These are phyloP conservation scores for Russula olivacea DNA, from an alignment of 768 basidiomycete genomes.

Conservation along the genomic window DNA sequence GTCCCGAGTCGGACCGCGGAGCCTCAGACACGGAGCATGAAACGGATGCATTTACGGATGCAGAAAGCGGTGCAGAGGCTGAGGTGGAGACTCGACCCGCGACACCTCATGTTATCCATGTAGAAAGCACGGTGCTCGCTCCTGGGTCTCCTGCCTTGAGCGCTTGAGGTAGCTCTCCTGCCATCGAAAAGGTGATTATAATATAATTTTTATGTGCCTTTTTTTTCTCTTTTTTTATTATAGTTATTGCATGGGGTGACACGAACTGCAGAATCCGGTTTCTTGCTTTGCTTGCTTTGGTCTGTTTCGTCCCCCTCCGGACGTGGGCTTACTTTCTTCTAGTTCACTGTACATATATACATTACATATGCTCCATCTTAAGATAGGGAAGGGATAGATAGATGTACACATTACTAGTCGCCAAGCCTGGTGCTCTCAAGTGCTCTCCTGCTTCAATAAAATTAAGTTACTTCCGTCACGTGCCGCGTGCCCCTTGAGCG, in stretches of 20 bases:
- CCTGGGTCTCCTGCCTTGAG: background rate
- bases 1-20: background rate
- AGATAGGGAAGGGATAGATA: background rate
- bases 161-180: background rate
- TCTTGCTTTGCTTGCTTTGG: background rate
- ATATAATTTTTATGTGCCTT: background rate
- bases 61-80: constrained; percentile 5
- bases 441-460: background rate
- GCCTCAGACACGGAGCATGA: constrained; percentile 15
- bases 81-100: background rate
- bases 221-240: background rate
- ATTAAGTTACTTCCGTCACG: background rate
- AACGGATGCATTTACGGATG: constrained; percentile 11
- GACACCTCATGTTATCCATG: background rate
- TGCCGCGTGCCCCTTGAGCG: background rate
- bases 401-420: background rate
- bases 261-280: background rate
- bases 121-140: background rate
- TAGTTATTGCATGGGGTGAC: background rate
- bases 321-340: background rate
- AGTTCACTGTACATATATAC: constrained; percentile 16
- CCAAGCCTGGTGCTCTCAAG: background rate
- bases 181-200: background rate
- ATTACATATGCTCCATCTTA: constrained; percentile 9
- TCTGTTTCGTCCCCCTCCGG: background rate